Evolutionary conservation across 2,329 filamentous ascomycete genomes (phyloP), one percentile per base, ranked within the genome.

Genomic region (Leptographium radiaticola): DNA sequence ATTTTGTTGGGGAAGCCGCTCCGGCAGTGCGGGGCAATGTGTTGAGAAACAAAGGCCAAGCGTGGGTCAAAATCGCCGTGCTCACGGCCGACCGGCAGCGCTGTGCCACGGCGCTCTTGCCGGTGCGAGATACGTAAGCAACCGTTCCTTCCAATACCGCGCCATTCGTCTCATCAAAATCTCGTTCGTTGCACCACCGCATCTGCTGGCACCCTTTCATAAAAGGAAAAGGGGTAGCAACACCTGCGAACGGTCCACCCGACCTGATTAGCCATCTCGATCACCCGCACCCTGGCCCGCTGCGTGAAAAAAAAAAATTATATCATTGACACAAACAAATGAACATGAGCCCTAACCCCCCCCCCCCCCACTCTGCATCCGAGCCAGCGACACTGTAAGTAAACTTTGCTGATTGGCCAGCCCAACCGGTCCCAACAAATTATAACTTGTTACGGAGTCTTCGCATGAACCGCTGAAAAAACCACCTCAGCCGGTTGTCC

Each of bases 351-450:
- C 8, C 7, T 42, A 42, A 9, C 42, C 10, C 25, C 18, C n/a
- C 7, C 42, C 42, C 42, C 43, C 20, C 20, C 20, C 25, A 13
- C 18, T 36, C 3, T 18, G 10, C 16, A 6, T 25, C 40, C 30
- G 18, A 31, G 48, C 20, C 38, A 36, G n/a, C 36, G 34, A n/a
- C 15, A 48, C 34, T 59, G 55, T 59, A 59, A 58, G 58, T 59
- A 31, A 45, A n/a, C 36, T 48, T 12, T 10, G 51, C 25, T 45
- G 31, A 59, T 59, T 59, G 58, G 58, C 51, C 55, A 54, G 53
- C 55, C 36, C 33, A 5, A 34, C 1, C 39, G 40, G 53, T 59
- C 58, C 58, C 58, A 59, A 59, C 58, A 59, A 57, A 53, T 40
- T 40, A 30, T 42, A 31, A 6, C 15, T 15, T 25, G 25, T 25